Evolutionary conservation across 1,284 basidiomycete genomes (phyloP).

Genomic region (Cutaneotrichosporon cutaneum): DNA sequence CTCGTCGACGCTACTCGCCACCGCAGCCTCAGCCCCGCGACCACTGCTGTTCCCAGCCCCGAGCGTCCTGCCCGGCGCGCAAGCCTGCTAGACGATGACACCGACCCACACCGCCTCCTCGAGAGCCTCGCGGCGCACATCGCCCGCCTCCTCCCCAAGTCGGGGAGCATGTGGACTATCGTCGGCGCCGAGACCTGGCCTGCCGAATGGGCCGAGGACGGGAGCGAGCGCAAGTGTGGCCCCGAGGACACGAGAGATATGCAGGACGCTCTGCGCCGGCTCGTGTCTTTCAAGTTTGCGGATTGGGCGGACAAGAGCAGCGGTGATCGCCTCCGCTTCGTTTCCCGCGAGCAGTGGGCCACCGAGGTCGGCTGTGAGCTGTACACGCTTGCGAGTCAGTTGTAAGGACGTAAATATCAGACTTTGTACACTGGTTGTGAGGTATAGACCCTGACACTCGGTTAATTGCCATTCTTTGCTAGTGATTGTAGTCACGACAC

Average conservation of each 20-base stretch:
- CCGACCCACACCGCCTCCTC: neutral
- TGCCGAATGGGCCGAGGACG: neutral
- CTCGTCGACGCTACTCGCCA: neutral
- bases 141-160: slow-evolving; percentile 2
- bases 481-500: neutral
- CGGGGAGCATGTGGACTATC: neutral
- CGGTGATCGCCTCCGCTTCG: neutral
- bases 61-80: neutral
- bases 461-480: neutral
- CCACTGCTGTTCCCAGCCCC: neutral
- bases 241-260: neutral
- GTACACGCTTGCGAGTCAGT: neutral
- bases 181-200: slow-evolving; percentile 4
- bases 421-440: neutral
- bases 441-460: neutral
- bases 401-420: neutral
- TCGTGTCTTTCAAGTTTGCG: neutral
- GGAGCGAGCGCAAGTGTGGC: neutral
- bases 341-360: neutral
- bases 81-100: neutral
- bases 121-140: neutral
- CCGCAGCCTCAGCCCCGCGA: neutral
- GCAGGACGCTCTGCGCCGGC: neutral
- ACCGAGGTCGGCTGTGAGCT: neutral
- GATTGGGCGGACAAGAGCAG: neutral